phyloP scores from a whole-genome alignment of 768 basidiomycete genomes.

The Lactarius tabidus region DNA sequence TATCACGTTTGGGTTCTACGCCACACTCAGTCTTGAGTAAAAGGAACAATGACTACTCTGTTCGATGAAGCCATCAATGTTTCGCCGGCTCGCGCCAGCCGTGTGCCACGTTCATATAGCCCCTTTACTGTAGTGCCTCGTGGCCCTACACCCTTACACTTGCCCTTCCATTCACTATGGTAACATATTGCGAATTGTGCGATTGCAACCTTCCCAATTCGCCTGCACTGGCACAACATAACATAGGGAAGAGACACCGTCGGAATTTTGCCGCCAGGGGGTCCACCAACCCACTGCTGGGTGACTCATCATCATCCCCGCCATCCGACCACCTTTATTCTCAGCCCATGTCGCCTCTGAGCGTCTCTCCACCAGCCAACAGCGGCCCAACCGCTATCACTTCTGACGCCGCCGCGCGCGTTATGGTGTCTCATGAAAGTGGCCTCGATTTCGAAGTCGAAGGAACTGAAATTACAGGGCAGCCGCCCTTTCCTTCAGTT shows the following conservation, averaged over 20 bases:
- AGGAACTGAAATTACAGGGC: background rate
- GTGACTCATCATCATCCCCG: background rate
- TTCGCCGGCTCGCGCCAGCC: too few relatives aligned
- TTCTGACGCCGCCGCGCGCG: background rate
- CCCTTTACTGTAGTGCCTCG: too few relatives aligned
- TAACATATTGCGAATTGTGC: conserved; percentile 21
- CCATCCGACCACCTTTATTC: background rate
- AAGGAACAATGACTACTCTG: too few relatives aligned
- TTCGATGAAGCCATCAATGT: too few relatives aligned
- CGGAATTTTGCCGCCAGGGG: background rate
- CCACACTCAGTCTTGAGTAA: too few relatives aligned
- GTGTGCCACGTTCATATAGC: too few relatives aligned
- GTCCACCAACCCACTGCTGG: too few relatives aligned
- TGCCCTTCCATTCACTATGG: too few relatives aligned
- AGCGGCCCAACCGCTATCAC: background rate
- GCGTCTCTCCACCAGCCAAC: background rate
- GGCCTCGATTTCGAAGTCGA: conserved; percentile 11
- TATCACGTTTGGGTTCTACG: too few relatives aligned
- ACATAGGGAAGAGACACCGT: background rate
- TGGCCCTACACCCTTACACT: too few relatives aligned
- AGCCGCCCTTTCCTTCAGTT: background rate
- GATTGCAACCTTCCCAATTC: background rate
- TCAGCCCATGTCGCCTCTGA: background rate
- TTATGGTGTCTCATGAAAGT: conserved; percentile 5
- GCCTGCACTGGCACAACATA: background rate